Percentiles rank a stretch among this genome's conserved stretches.
These are phyloP conservation scores for Fagopyrum tataricum DNA, from an alignment of 148 eudicot genomes.

Conservation along the genomic window DNA sequence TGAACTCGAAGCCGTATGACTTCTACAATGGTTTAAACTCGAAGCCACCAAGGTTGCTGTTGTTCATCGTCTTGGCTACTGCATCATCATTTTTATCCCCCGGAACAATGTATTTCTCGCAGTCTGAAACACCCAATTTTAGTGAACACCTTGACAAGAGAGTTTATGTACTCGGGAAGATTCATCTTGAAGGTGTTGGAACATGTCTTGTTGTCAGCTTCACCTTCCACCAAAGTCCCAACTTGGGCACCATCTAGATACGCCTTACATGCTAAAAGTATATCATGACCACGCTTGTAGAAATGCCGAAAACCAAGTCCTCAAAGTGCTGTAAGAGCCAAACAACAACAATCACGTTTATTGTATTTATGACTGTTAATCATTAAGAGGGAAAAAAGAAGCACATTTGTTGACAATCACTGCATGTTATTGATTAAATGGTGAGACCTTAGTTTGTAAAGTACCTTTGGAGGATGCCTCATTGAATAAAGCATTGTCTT, in stretches of 20 bases:
- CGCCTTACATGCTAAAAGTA: slow-evolving; percentile 58
- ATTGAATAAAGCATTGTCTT: slow-evolving; percentile 68
- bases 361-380: not conserved
- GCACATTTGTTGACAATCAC: not conserved
- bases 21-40: not conserved
- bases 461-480: slow-evolving; percentile 76
- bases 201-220: slow-evolving; percentile 25
- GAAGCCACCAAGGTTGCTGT: not conserved
- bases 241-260: slow-evolving; percentile 62
- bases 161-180: slow-evolving; percentile 24
- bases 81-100: not conserved
- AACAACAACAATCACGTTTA: not conserved
- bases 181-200: slow-evolving; percentile 11
- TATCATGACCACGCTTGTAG: slow-evolving; percentile 43
- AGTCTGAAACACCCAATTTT: slow-evolving; percentile 35
- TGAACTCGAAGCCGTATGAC: not conserved
- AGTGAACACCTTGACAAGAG: slow-evolving; percentile 30
- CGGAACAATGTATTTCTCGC: slow-evolving; percentile 22
- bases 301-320: slow-evolving; percentile 64
- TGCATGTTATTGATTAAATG: not conserved
- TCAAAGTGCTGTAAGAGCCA: slow-evolving; percentile 48
- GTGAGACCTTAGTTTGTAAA: not conserved
- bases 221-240: slow-evolving; percentile 45
- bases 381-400: too few species aligned
- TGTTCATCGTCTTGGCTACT: not conserved